Evolutionary conservation across 2,329 filamentous ascomycete species (phyloP).

Genomic region (Phoma sp.): DNA sequence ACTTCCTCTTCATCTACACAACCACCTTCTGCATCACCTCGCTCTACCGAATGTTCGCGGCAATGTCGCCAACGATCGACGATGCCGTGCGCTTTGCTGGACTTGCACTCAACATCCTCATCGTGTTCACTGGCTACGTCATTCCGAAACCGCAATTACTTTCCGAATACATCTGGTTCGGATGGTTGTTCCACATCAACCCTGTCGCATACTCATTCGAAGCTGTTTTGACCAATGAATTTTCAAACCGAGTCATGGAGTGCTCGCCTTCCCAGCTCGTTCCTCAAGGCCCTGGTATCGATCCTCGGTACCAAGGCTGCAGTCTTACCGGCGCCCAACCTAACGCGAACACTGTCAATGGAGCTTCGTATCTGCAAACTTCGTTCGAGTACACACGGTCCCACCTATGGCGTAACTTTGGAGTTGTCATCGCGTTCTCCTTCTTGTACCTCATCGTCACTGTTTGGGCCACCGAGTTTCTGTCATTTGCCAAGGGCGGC

Average conservation of each 20-base stretch:
- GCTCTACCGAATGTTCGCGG: conserved; percentile 71
- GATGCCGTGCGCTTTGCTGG: conserved; percentile 70
- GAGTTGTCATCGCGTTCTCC: conserved; percentile 76
- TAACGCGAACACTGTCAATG: conserved; percentile 59
- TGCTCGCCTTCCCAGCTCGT: conserved; percentile 67
- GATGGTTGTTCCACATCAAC: conserved; percentile 55
- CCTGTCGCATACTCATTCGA: conserved; percentile 69
- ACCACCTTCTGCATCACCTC: conserved; percentile 68
- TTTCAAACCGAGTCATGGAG: conserved; percentile 61
- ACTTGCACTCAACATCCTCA: conserved; percentile 66
- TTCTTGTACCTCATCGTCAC: conserved; percentile 77
- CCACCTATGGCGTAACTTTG: conserved; percentile 76
- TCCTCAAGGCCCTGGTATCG: conserved; percentile 62
- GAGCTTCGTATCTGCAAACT: conserved; percentile 60
- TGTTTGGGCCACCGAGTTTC: conserved; percentile 70
- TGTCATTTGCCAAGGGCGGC: conserved; percentile 67
- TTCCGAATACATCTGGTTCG: conserved; percentile 68
- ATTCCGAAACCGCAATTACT: conserved; percentile 69
- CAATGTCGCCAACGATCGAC: conserved; percentile 68
- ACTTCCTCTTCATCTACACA: conserved; percentile 68
- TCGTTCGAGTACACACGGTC: conserved; percentile 64
- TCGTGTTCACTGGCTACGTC: conserved; percentile 72
- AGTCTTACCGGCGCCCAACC: conserved; percentile 63
- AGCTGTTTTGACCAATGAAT: conserved; percentile 71
- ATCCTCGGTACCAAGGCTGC: conserved; percentile 67